Percentiles rank a stretch among this genome's conserved stretches.
Evolutionary conservation across 108 stramenopile species (phyloP).

Genomic region (Nitzschia inconspicua): DNA sequence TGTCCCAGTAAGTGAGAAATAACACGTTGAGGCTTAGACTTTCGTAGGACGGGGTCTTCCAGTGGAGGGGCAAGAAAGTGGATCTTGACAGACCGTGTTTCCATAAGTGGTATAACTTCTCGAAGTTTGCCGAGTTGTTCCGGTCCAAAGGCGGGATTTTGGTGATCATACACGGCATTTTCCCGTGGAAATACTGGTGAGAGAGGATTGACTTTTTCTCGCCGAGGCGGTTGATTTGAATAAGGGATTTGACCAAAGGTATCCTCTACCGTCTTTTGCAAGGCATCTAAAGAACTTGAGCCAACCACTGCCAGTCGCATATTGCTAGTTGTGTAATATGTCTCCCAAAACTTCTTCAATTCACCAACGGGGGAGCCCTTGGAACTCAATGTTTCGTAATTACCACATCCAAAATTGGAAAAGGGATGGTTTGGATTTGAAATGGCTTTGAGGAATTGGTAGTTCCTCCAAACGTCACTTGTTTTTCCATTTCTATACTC

Average conservation of each 20-base stretch:
- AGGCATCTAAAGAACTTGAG: constrained; percentile 71
- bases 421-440: constrained; percentile 70
- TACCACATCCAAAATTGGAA: constrained; percentile 94
- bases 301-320: constrained; percentile 89
- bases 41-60: constrained; percentile 65
- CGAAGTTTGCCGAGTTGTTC: constrained; percentile 68
- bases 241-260: constrained; percentile 60
- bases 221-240: constrained; percentile 45
- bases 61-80: constrained; percentile 85
- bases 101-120: constrained; percentile 84
- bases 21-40: constrained; percentile 76
- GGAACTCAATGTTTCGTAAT: constrained; percentile 81
- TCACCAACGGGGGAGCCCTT: constrained; percentile 52
- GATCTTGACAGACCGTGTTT: constrained; percentile 80
- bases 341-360: constrained; percentile 65
- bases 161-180: constrained; percentile 57
- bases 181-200: constrained; percentile 56
- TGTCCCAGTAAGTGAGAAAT: constrained; percentile 94
- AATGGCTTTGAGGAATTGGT: constrained; percentile 73
- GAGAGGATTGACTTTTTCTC: constrained; percentile 31
- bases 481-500: constrained; percentile 93
- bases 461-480: constrained; percentile 91
- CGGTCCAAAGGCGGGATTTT: constrained; percentile 61
- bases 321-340: constrained; percentile 85
- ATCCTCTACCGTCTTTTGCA: constrained; percentile 67